Conservation (phyloP, 2,329 filamentous ascomycete species). For the Phaeosphaeriaceae sp. region DNA sequence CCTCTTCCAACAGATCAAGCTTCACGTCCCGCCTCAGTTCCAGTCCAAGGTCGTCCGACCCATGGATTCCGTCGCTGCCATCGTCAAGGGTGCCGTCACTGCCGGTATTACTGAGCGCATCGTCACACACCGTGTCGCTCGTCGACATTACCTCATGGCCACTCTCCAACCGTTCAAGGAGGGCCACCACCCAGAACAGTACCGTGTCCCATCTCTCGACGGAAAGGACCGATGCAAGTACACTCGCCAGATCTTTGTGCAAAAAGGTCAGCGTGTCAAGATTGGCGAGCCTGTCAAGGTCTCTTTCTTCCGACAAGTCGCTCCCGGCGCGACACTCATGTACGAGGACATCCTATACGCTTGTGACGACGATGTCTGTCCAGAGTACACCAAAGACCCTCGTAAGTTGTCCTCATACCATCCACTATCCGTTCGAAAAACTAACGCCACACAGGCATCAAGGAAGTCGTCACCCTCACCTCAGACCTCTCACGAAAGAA, state of each 20-base stretch:
- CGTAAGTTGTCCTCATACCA: conserved; percentile 68
- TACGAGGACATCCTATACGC: conserved; percentile 98
- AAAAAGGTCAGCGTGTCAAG: conserved; percentile 98
- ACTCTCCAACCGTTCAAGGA: conserved; percentile 99
- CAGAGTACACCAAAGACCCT: conserved; percentile 98
- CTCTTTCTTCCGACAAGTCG: conserved; percentile 97
- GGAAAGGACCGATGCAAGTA: conserved; percentile 99
- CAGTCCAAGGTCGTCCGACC: conserved; percentile 97
- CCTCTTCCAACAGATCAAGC: conserved; percentile 98
- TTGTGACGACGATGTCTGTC: conserved; percentile 96
- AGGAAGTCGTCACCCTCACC: conserved; percentile 97
- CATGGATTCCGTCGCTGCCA: conserved; percentile 98
- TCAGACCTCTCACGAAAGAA: conserved; percentile 98
- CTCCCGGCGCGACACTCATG: conserved; percentile 96
- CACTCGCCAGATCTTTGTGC: conserved; percentile 96
- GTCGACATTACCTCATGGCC: conserved; percentile 98
- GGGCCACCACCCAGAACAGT: conserved; percentile 96
- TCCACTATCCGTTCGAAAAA: not conserved
- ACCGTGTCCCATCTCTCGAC: conserved; percentile 94
- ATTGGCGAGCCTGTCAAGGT: conserved; percentile 99
- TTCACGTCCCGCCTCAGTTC: conserved; percentile 97
- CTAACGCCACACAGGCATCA: conserved; percentile 73
- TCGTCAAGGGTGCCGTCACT: conserved; percentile 97
- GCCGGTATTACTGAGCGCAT: conserved; percentile 97
- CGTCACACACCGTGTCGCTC: conserved; percentile 94